Evolutionary conservation across 2,329 filamentous ascomycete species (phyloP), one percentile per base, ranked within the genome.

Genomic region (Aspergillus latus): DNA sequence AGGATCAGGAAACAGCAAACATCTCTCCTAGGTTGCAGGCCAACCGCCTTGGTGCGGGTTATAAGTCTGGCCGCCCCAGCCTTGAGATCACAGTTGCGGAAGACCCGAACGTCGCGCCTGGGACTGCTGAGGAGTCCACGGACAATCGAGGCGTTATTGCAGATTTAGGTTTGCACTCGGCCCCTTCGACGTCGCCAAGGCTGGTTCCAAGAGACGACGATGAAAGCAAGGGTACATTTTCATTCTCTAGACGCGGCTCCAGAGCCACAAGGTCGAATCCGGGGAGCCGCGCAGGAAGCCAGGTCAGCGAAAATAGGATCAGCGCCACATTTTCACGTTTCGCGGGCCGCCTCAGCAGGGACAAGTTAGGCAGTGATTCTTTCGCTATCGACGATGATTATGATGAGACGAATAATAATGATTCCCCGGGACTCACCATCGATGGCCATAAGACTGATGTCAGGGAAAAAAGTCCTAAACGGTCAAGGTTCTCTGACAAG

Each of bases 11-110:
- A 9, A 47, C 61, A 16, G 53, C 54, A 2, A 62, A 60, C 30
- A 59, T 66, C 11, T 53, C 61, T 4, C 58, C 60, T 21, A 64
- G 60, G n/a, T 54, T 68, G 9, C 62, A 59, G 11, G 37, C 56
- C 26, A 59, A 64, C 10, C 52, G 55, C 8, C 57, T 60, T 40
- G 10, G 52, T 13, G 67, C 65, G 49, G 66, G 63, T 50, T 50
- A 59, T 45, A 60, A 56, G 11, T 69, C 71, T 39, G 64, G 61
- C 30, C 66, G 72, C 40, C 73, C 69, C 16, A 77, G 74, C 59
- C 63, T 75, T 44, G 75, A 77, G 54, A 66, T 75, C 32, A 70
- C 71, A 1, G 62, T 54, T 11, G 66, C 67, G 11, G 67, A 70
- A 26, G 64, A 65, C 40, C 34, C 53, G 21, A 59, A 64, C 11